Evolutionary conservation across 139 green algal genomes (phyloP), one percentile per base, ranked within the genome.

Genomic region (Picochlorum sp.): DNA sequence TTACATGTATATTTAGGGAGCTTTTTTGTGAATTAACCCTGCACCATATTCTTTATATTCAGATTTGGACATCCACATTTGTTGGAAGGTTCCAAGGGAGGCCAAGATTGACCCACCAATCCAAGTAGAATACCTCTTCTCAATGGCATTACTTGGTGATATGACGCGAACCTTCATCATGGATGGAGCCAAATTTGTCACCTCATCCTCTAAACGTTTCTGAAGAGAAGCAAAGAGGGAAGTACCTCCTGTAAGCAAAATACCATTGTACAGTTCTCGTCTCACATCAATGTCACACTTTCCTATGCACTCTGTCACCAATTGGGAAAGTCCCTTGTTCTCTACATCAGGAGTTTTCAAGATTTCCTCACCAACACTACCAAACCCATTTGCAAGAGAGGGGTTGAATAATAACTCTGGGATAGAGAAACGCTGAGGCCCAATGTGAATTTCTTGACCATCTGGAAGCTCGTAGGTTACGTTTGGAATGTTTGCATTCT

Each of bases 31-130:
- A 18, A 98, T 91, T 21, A 97, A 79, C 0, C 70, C 68, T 9
- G 92, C 64, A 2, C 92, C 92, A 60, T 95, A 80, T 81, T 98
- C 92, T 18, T 89, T 76, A 64, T 96, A 98, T 73, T 98, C 92
- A 32, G 75, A 68, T 58, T 88, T 90, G 26, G 75, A 89, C 83
- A 97, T 89, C 92, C 92, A 98, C 89, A 97, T 91, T 72, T 97
- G 92, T 65, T 98, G 92, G 76, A 98, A 98, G 5, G 86, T 89
- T 8, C 92, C 92, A 44, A 98, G 76, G 4, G 79, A 92, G 11
- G 89, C 81, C 38, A 98, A 81, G 63, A 98, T 97, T 58, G 87
- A 96, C 37, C 92, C 92, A 50, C 89, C 89, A 14, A 96, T 89
- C 89, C 88, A 96, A 4, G 82, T 76, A 47, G 65, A 74, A 77